A percentile compares a stretch with the other conserved stretches of the same genome.
These are phyloP conservation scores for Vigna angularis DNA, from an alignment of 306 rosid genomes.

Conservation along the genomic window DNA sequence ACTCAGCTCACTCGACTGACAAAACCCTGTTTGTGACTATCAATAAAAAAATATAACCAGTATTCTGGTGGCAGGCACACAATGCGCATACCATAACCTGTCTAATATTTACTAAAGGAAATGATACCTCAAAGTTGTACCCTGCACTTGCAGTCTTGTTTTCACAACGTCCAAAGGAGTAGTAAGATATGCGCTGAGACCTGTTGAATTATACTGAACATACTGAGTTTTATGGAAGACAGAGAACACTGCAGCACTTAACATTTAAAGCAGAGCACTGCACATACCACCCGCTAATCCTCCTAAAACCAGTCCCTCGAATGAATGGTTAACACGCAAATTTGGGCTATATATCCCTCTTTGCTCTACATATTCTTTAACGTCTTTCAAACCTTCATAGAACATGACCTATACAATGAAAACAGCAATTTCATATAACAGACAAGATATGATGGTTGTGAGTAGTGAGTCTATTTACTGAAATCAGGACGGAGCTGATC, in stretches of 20 bases:
- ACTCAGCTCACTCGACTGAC: not conserved
- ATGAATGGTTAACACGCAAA: conserved; percentile 60
- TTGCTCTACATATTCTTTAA: conserved; percentile 64
- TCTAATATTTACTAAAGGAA: conserved; percentile 23
- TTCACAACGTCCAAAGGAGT: conserved; percentile 90
- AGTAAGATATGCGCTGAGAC: conserved; percentile 83
- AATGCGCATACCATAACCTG: conserved; percentile 6
- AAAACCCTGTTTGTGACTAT: not conserved
- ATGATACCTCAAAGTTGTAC: conserved; percentile 72
- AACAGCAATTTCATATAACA: conserved; percentile 18
- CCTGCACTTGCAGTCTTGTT: conserved; percentile 91
- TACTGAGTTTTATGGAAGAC: conserved; percentile 4
- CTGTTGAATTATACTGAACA: conserved; percentile 51
- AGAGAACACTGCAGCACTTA: not conserved
- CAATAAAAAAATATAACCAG: not conserved
- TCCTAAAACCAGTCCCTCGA: conserved; percentile 82
- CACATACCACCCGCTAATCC: conserved; percentile 93
- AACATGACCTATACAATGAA: conserved; percentile 67
- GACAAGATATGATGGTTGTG: not conserved
- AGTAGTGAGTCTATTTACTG: not conserved
- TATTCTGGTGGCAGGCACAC: conserved; percentile 14
- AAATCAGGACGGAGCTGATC: conserved; percentile 29
- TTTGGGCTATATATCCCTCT: conserved; percentile 56
- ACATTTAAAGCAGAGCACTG: conserved; percentile 38
- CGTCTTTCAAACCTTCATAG: conserved; percentile 81